Evolutionary conservation across 441 rosid genomes (phyloP).

Genomic region (Croton laevigatus): DNA sequence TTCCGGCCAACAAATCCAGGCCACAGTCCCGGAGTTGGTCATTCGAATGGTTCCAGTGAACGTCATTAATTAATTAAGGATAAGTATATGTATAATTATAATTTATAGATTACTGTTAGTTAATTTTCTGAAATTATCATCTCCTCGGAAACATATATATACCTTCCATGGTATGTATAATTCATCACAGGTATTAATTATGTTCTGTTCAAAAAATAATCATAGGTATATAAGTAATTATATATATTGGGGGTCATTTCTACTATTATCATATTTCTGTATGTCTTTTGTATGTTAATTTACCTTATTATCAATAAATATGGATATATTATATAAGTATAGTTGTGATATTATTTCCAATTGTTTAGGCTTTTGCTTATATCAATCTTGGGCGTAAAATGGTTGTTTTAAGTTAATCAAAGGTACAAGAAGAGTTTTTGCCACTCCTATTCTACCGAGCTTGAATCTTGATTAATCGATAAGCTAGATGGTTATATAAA

Average conservation of each 20-base stretch:
- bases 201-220: neutral
- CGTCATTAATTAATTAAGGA: neutral
- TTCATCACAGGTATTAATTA: neutral
- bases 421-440: no score
- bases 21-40: conserved; percentile 49
- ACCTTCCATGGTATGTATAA: neutral
- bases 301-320: neutral
- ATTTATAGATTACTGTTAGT: neutral
- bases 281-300: conserved; percentile 2
- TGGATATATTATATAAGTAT: neutral
- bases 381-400: no score
- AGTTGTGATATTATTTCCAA: no score
- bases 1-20: conserved; percentile 44
- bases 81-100: neutral
- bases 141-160: neutral
- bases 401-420: no score
- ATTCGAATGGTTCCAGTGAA: conserved; percentile 22
- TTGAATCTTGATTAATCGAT: no score
- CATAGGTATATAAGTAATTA: neutral
- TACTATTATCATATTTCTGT: neutral
- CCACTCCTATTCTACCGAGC: no score
- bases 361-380: no score
- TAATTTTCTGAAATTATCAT: neutral
- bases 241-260: neutral
- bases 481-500: no score